Evolutionary conservation across 2,329 filamentous ascomycete genomes (phyloP).

Genomic region (Microdochium trichocladiopsis): DNA sequence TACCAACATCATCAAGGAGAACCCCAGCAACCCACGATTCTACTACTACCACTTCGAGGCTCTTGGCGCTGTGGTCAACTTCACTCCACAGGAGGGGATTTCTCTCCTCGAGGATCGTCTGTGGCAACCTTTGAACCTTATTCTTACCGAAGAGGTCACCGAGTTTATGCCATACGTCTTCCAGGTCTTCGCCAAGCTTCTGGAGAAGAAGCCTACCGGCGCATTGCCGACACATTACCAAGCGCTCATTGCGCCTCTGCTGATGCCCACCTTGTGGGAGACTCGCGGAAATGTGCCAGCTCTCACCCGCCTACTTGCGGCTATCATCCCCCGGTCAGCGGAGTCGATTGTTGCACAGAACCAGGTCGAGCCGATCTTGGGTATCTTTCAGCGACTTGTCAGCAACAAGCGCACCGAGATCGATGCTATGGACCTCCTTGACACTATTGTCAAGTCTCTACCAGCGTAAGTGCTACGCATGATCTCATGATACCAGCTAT

Average conservation of each 20-base stretch:
- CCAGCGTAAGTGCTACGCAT: conserved; percentile 53
- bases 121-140: conserved; percentile 74
- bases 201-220: conserved; percentile 78
- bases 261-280: conserved; percentile 83
- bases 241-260: conserved; percentile 67
- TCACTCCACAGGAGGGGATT: conserved; percentile 58
- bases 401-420: conserved; percentile 76
- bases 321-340: conserved; percentile 73
- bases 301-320: conserved; percentile 74
- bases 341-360: conserved; percentile 68
- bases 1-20: conserved; percentile 84
- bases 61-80: conserved; percentile 79
- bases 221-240: conserved; percentile 76
- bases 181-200: conserved; percentile 84
- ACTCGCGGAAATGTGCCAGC: conserved; percentile 89
- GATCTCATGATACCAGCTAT: not conserved
- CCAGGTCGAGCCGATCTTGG: conserved; percentile 81
- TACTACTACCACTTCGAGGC: conserved; percentile 99
- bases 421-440: conserved; percentile 84
- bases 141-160: conserved; percentile 76
- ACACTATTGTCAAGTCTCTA: conserved; percentile 68
- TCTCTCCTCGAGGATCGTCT: conserved; percentile 72
- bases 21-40: conserved; percentile 95
- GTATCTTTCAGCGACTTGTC: conserved; percentile 90
- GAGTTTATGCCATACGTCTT: conserved; percentile 97